These are phyloP conservation scores for Papilionanthe hybrid DNA, from an alignment of 116 monocot species.

Conservation along the genomic window DNA sequence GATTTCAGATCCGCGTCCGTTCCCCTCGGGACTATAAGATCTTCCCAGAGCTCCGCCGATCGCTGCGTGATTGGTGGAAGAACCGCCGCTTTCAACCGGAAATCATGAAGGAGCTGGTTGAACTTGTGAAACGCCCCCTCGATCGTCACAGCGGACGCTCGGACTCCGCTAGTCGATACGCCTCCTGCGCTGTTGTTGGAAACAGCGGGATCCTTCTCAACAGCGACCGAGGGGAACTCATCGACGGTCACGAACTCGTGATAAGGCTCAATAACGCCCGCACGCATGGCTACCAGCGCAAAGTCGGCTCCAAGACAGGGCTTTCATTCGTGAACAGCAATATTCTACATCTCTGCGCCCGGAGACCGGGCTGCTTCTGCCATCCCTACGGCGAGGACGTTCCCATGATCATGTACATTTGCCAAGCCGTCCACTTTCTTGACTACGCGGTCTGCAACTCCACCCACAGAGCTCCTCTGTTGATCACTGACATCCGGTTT, in stretches of 20 bases:
- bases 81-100: slow-evolving; percentile 20
- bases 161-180: neutral
- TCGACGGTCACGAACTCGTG: slow-evolving; percentile 36
- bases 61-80: slow-evolving; percentile 24
- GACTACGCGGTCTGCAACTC: slow-evolving; percentile 35
- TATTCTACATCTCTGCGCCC: slow-evolving; percentile 29
- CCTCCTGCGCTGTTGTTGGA: slow-evolving; percentile 32
- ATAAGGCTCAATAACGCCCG: slow-evolving; percentile 39
- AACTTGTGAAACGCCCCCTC: slow-evolving; percentile 18
- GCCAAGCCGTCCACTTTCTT: slow-evolving; percentile 40
- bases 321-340: slow-evolving; percentile 39
- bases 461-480: slow-evolving; percentile 24
- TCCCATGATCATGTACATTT: slow-evolving; percentile 48
- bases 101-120: slow-evolving; percentile 19
- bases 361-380: slow-evolving; percentile 28
- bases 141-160: neutral
- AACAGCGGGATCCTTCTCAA: slow-evolving; percentile 41
- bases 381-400: slow-evolving; percentile 40
- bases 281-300: slow-evolving; percentile 5
- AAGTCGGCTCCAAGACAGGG: slow-evolving; percentile 28
- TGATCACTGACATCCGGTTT: slow-evolving; percentile 40
- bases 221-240: slow-evolving; percentile 17
- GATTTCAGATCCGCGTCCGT: neutral
- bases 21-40: neutral
- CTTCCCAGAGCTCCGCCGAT: slow-evolving; percentile 12